These are phyloP conservation scores for Thymus mandschuricus DNA, from an alignment of 257 asterid species.

Conservation along the genomic window DNA sequence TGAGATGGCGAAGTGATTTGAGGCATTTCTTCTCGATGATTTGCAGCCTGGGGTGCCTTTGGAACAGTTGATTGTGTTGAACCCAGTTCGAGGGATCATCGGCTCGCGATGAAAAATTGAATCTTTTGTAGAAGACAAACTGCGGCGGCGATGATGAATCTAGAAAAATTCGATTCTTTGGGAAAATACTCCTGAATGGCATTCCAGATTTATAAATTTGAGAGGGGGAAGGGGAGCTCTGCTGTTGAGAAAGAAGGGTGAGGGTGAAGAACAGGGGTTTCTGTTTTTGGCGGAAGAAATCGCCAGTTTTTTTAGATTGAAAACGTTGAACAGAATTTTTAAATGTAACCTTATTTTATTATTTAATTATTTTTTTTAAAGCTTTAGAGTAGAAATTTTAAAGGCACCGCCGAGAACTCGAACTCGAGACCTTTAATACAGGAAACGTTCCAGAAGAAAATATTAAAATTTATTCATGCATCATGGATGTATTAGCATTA, in stretches of 20 bases:
- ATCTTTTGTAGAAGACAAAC: constrained; percentile 15
- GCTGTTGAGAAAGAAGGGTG: not conserved
- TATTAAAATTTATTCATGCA: no score
- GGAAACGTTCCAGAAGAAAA: no score
- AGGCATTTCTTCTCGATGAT: constrained; percentile 38
- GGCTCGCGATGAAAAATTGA: constrained; percentile 32
- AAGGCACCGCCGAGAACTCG: no score
- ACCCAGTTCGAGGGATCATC: constrained; percentile 38
- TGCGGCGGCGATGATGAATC: constrained; percentile 2
- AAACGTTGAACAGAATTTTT: no score
- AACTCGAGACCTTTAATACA: no score
- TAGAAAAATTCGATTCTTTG: constrained; percentile 11
- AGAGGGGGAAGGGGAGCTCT: no score
- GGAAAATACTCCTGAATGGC: constrained; percentile 23
- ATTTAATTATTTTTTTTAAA: no score
- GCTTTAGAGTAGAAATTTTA: no score
- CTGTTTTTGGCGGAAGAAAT: no score
- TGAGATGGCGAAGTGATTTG: constrained; percentile 34
- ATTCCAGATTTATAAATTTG: constrained; percentile 8
- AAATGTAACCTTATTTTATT: no score
- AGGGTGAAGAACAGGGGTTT: not conserved
- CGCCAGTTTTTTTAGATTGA: no score
- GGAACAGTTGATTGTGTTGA: constrained; percentile 49
- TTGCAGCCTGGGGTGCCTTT: constrained; percentile 51
- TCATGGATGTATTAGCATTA: no score